Evolutionary conservation across 371 early-diverging fungal species (phyloP).

Genomic region (Fennellomyces sp.): DNA sequence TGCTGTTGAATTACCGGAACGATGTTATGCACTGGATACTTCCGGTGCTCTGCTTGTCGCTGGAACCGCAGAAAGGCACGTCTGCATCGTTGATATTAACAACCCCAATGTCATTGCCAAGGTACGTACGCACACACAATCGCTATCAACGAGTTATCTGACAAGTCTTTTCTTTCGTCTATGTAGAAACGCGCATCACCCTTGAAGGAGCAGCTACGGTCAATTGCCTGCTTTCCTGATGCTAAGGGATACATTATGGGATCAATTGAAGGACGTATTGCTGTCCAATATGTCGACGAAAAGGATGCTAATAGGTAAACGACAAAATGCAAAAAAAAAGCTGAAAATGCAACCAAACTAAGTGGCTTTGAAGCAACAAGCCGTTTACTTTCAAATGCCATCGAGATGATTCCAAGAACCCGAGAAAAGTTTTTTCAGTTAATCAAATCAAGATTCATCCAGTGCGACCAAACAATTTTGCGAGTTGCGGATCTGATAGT

Average conservation of each 20-base stretch:
- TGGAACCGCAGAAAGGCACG: conserved; percentile 62
- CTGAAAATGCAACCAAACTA: too few relatives aligned
- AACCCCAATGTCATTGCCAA: conserved; percentile 75
- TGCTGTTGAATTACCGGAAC: conserved; percentile 78
- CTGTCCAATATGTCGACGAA: conserved; percentile 85
- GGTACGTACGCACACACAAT: not conserved
- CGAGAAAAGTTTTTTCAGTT: conserved; percentile 71
- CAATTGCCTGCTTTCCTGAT: conserved; percentile 74
- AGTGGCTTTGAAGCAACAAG: conserved; percentile 22
- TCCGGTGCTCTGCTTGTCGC: conserved; percentile 43
- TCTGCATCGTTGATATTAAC: conserved; percentile 79
- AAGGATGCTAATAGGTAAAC: conserved; percentile 43
- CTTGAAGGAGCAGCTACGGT: conserved; percentile 83
- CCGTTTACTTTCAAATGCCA: conserved; percentile 94
- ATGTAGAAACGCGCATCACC: conserved; percentile 30
- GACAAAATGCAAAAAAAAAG: not conserved
- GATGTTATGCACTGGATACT: conserved; percentile 90
- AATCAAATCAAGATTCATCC: conserved; percentile 89
- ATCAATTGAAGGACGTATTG: conserved; percentile 90
- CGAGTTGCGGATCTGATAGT: conserved; percentile 93
- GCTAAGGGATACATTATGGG: conserved; percentile 85
- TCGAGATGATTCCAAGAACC: conserved; percentile 64
- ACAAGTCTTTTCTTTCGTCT: not conserved
- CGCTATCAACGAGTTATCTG: too few relatives aligned
- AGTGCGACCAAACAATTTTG: conserved; percentile 75